Conservation (phyloP, 192 early-diverging fungal species). For the Podila minutissima region DNA sequence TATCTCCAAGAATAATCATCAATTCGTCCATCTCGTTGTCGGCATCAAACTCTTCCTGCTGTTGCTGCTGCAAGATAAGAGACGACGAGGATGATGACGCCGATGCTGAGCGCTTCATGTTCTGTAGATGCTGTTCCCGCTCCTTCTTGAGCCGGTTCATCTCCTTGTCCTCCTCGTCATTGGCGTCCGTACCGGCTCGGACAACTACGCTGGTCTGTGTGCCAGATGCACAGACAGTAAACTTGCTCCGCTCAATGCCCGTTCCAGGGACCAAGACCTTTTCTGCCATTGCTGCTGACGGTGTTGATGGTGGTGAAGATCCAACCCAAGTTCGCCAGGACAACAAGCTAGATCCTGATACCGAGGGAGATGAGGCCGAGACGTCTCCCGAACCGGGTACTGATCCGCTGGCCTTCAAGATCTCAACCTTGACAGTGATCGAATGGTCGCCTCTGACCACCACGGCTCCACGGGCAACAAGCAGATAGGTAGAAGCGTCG, state of each 20-base stretch:
- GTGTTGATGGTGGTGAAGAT: not conserved
- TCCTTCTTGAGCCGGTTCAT: conserved; percentile 21
- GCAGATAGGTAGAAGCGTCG: conserved; percentile 32
- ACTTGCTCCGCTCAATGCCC: conserved; percentile 41
- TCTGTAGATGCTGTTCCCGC: conserved; percentile 10
- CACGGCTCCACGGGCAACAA: conserved; percentile 36
- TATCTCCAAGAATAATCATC: conserved; percentile 38
- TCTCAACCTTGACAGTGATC: conserved; percentile 44
- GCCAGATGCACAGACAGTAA: conserved; percentile 40
- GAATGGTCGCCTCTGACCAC: conserved; percentile 44
- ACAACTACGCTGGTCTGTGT: conserved; percentile 41
- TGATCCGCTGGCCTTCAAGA: conserved; percentile 41
- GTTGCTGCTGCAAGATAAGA: conserved; percentile 4
- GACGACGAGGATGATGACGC: conserved; percentile 17
- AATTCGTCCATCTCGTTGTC: conserved; percentile 1
- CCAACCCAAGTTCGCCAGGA: conserved; percentile 39
- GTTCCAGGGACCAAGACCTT: conserved; percentile 31
- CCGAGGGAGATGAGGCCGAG: conserved; percentile 1
- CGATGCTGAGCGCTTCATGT: conserved; percentile 8
- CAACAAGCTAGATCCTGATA: conserved; percentile 6
- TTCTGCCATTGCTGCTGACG: not conserved
- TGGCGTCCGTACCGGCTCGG: conserved; percentile 34
- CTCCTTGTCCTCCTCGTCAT: conserved; percentile 33
- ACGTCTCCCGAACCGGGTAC: conserved; percentile 27
- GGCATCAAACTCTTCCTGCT: not conserved